These are phyloP conservation scores for Zygoascus meyerae DNA, from an alignment of 1,139 yeast genomes.

Conservation along the genomic window DNA sequence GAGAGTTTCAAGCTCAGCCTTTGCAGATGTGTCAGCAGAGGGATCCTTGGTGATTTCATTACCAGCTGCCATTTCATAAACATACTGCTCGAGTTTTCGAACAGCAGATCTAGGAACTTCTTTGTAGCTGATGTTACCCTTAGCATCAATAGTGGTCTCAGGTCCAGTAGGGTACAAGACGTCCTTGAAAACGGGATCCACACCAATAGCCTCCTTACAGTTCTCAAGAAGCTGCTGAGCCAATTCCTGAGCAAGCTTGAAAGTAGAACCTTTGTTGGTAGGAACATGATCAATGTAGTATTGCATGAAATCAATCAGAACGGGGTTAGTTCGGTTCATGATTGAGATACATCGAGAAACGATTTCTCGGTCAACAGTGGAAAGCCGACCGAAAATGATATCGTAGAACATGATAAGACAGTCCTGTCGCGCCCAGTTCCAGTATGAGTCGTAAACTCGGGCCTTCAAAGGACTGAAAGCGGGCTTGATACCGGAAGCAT, in stretches of 20 bases:
- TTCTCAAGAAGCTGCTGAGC: conserved; percentile 93
- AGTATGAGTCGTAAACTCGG: conserved; percentile 91
- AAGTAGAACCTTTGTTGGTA: conserved; percentile 78
- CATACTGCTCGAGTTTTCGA: conserved; percentile 93
- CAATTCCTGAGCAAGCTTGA: conserved; percentile 78
- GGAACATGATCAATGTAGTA: conserved; percentile 94
- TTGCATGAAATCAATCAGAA: conserved; percentile 93
- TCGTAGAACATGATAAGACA: conserved; percentile 90
- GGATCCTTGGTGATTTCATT: conserved; percentile 69
- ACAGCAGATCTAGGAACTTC: conserved; percentile 88
- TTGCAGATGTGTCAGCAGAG: conserved; percentile 49
- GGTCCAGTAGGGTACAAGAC: conserved; percentile 94
- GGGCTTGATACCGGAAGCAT: conserved; percentile 87
- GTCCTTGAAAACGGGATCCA: conserved; percentile 90
- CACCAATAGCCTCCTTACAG: conserved; percentile 79
- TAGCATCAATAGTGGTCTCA: conserved; percentile 76
- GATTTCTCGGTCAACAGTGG: conserved; percentile 89
- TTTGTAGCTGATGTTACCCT: conserved; percentile 78
- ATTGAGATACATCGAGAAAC: conserved; percentile 94
- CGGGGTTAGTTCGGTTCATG: conserved; percentile 95
- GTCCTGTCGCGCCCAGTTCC: conserved; percentile 99
- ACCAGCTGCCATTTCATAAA: conserved; percentile 94
- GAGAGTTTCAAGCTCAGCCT: conserved; percentile 78
- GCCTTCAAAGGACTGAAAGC: conserved; percentile 89
- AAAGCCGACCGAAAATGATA: conserved; percentile 87